Base-by-base conservation (phyloP, 495 filamentous ascomycete genomes). In the Podospora pseudoanserina region DNA sequence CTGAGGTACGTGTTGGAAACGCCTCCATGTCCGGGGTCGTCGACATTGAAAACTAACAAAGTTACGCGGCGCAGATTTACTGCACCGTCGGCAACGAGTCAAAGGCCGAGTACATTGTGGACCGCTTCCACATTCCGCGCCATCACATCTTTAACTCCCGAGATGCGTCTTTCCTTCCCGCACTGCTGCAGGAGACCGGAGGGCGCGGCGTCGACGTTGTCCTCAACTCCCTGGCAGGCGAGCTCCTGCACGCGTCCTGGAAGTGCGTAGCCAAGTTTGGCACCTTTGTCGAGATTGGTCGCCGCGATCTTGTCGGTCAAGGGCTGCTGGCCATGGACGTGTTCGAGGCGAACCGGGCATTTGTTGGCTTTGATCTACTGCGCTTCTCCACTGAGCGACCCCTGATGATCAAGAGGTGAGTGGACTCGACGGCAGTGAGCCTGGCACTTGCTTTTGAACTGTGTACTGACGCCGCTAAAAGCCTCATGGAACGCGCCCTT, bases 181-280 rank as follows among this genome's bases (percentile, higher is more conserved):
- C 70, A 3, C 71, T 89, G 49, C 74, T 79, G 72, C 60, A 72
- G 20, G 77, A 70, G 4, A 89, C 88, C 0, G 72, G 74, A 1
- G 78, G 77, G 3, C 63, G 69, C 13, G 86, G 86, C 15, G 84
- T 86, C 2, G 84, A 87, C 65, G 59, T 86, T 9, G 84, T 82
- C 0, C 74, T 87, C 0, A 88, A 88, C 71, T 86, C 82, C 5
- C 79, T 86, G 0, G 76, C 83, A 3, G 82, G 84, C 2, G 82
- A 85, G 58, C 74, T 82, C 9, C 70, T 87, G 3, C 80, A 81
- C 61, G 80, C 77, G 2, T 79, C 78, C 0, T 86, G 83, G 75
- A 74, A 81, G 39, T 81, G 82, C 54, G 71, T 85, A 55, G 86
- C 78, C n/a, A 73, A 77, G 9, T 84, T 82, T 64, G 85, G 85